Conservation (phyloP, 768 basidiomycete species). For the Leucosporidium creatinivorum region DNA sequence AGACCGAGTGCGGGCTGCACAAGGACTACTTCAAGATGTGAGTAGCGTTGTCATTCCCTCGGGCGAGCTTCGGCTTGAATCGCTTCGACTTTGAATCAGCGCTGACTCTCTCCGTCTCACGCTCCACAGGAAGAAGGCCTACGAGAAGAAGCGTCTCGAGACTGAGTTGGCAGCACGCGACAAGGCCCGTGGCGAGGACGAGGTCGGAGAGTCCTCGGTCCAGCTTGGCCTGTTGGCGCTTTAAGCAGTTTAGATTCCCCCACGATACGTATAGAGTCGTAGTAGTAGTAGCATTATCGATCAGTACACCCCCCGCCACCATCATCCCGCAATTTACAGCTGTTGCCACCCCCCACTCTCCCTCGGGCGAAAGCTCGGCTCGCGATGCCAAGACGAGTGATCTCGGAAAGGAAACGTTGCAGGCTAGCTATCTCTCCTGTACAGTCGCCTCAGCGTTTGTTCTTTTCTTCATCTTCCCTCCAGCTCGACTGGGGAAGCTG, state of each 20-base stretch:
- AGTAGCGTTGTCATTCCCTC: not conserved
- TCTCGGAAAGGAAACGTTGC: too few species aligned
- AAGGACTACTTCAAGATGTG: conserved; percentile 65
- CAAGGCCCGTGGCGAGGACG: conserved; percentile 26
- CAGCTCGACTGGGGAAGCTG: too few species aligned
- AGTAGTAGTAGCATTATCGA: too few species aligned
- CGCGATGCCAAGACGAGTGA: too few species aligned
- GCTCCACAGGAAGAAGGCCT: conserved; percentile 44
- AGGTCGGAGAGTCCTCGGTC: conserved; percentile 30
- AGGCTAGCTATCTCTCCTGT: too few species aligned
- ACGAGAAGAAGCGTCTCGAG: conserved; percentile 43
- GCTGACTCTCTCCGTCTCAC: not conserved
- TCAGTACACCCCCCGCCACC: too few species aligned
- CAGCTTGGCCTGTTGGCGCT: not conserved
- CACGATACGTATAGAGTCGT: too few species aligned
- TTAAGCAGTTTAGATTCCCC: not conserved
- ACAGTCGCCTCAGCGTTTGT: too few species aligned
- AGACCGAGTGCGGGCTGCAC: conserved; percentile 95
- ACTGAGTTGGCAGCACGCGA: conserved; percentile 28
- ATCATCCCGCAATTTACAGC: too few species aligned
- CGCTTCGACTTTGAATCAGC: not conserved
- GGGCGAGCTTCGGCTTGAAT: not conserved
- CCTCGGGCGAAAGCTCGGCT: too few species aligned
- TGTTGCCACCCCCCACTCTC: too few species aligned
- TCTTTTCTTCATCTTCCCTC: too few species aligned